Base-by-base conservation (phyloP, 2,329 filamentous ascomycete species). In the Ophiostoma piceae region DNA sequence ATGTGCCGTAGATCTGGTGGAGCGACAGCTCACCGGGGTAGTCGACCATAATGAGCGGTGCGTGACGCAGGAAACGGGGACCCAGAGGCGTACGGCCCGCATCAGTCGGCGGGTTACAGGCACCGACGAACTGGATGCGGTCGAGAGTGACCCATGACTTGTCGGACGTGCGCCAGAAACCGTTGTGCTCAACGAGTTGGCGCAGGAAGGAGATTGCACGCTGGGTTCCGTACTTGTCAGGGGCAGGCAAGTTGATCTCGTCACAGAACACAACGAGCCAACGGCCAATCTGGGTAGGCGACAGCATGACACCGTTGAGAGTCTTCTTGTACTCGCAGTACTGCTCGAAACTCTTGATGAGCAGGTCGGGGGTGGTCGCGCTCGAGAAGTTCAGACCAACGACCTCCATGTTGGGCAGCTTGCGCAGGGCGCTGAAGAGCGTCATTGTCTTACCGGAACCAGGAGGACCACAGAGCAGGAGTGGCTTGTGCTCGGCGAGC, bases 381-480 rank as follows among this genome's bases (percentile, higher is more conserved):
- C 95, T 99, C 4, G 96, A 99, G 79, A 99, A 99, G 81, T 99
- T 99, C 78, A 99, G 92, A 67, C 95, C 95, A 41, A 99, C 96
- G 71, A 97, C 93, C 80, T 99, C 95, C 94, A 99, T 97, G 78
- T 97, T 97, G 3, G 94, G 94, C 71, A 99, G 84, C 80, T 99
- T 99, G 73, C 95, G 90, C 69, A 99, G 87, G 43, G 95, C 95
- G 78, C 94, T 97, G 83, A 99, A 99, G 14, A 99, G 84, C 12
- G 95, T 99, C 95, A 99, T 99, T 4, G 95, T 99, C 83, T 99
- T 99, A 84, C 95, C 95, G 68, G 95, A 99, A 82, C 95, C 95
- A 71, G 95, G 95, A 77, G 95, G 96, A 79, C 95, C 96, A 78
- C 95, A 99, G 19, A 99, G 90, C 68, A 99, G 84, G 22, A 99